Conservation (phyloP, 2,329 filamentous ascomycete genomes). For the Phialocephala sp. region DNA sequence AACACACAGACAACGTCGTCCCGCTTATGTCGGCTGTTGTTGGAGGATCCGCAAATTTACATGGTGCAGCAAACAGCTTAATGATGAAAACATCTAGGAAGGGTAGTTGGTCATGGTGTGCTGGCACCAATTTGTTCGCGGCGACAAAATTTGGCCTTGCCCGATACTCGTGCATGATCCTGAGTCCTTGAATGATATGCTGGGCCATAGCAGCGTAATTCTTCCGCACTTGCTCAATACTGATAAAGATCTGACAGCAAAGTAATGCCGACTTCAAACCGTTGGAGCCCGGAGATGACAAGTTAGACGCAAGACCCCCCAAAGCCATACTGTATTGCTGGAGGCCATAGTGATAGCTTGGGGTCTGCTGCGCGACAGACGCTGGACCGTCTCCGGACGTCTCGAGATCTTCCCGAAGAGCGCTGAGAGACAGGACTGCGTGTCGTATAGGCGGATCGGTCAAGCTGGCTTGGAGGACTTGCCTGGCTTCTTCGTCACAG, state of each 20-base stretch:
- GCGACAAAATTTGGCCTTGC: slow-evolving; percentile 45
- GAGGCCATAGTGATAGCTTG: slow-evolving; percentile 47
- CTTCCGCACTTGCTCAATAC: slow-evolving; percentile 51
- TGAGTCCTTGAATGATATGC: slow-evolving; percentile 50
- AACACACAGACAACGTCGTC: slow-evolving; percentile 31
- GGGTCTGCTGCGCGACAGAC: slow-evolving; percentile 39
- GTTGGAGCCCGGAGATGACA: slow-evolving; percentile 44
- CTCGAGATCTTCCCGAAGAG: slow-evolving; percentile 49
- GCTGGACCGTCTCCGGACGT: slow-evolving; percentile 37
- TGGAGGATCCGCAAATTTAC: slow-evolving; percentile 47
- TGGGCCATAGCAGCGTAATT: slow-evolving; percentile 50
- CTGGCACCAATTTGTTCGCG: slow-evolving; percentile 41
- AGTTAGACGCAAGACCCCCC: slow-evolving; percentile 46
- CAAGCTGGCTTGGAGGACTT: slow-evolving; percentile 48
- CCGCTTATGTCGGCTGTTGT: slow-evolving; percentile 28
- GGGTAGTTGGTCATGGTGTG: slow-evolving; percentile 44
- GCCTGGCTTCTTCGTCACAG: slow-evolving; percentile 48
- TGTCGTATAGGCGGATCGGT: slow-evolving; percentile 47
- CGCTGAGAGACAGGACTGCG: slow-evolving; percentile 48
- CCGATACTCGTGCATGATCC: slow-evolving; percentile 50
- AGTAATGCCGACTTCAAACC: slow-evolving; percentile 48
- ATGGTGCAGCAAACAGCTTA: slow-evolving; percentile 50
- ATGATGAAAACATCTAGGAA: slow-evolving; percentile 50
- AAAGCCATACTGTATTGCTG: slow-evolving; percentile 51
- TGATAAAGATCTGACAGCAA: slow-evolving; percentile 55